These are phyloP conservation scores for Candida lessepsii DNA, from an alignment of 805 yeast genomes.

Conservation along the genomic window DNA sequence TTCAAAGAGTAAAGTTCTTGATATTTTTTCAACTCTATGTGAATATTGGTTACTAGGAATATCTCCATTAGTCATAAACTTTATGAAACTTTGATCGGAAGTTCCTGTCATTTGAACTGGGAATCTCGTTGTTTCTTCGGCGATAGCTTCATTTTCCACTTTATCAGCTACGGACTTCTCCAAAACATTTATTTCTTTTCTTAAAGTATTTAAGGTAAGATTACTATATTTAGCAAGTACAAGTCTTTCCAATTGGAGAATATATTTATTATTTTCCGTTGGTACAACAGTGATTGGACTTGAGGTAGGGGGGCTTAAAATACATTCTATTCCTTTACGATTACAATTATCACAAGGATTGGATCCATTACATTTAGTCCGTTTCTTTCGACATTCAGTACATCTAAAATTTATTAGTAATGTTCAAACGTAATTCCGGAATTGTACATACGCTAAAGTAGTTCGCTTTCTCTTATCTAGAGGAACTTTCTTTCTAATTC, in stretches of 20 bases:
- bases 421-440: too few relatives aligned
- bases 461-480: constrained; percentile 11
- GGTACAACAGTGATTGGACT: constrained; percentile 2
- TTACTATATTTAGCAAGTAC: constrained; percentile 14
- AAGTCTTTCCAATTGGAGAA: constrained; percentile 17
- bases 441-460: too few relatives aligned
- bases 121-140: not conserved
- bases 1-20: constrained; percentile 10
- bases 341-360: constrained; percentile 14
- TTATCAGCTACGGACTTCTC: constrained; percentile 13
- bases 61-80: constrained; percentile 14
- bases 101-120: constrained; percentile 14
- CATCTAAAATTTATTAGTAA: too few relatives aligned
- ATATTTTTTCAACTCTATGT: constrained; percentile 7
- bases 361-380: constrained; percentile 3
- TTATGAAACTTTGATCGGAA: constrained; percentile 18
- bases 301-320: constrained; percentile 12
- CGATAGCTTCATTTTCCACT: not conserved
- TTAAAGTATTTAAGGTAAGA: constrained; percentile 9
- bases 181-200: constrained; percentile 14
- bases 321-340: constrained; percentile 13
- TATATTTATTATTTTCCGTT: constrained; percentile 9
- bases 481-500: constrained; percentile 14
- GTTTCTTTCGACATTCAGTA: constrained; percentile 4
- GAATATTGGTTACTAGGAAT: constrained; percentile 8